Evolutionary conservation across 306 rosid genomes (phyloP).

Genomic region (Canavalia ensiformis): DNA sequence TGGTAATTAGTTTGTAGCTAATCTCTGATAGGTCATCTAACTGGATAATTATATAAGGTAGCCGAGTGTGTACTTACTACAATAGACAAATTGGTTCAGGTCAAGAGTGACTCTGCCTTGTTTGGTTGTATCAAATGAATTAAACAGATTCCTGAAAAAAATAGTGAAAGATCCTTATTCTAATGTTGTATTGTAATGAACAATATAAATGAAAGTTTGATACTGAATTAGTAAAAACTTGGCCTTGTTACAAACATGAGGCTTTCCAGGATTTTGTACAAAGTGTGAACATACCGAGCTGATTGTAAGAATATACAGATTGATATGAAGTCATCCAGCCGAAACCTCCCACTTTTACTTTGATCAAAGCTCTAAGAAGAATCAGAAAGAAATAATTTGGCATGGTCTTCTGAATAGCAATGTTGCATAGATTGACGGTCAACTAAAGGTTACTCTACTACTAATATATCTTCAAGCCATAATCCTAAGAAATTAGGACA

Average conservation of each 20-base stretch:
- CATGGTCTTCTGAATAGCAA: constrained; percentile 38
- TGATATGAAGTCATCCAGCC: constrained; percentile 83
- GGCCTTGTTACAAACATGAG: neutral
- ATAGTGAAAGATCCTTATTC: constrained; percentile 31
- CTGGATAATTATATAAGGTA: constrained; percentile 8
- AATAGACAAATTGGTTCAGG: constrained; percentile 91
- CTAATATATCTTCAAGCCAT: constrained; percentile 18
- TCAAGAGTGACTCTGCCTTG: constrained; percentile 93
- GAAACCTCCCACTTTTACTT: constrained; percentile 80
- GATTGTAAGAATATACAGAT: constrained; percentile 88
- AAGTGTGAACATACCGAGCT: constrained; percentile 64
- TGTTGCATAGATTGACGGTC: constrained; percentile 18
- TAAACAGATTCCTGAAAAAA: constrained; percentile 81
- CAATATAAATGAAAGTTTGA: constrained; percentile 19
- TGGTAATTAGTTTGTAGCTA: constrained; percentile 14
- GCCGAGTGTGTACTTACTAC: constrained; percentile 70
- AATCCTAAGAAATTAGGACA: constrained; percentile 6
- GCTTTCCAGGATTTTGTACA: constrained; percentile 9
- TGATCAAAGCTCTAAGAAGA: constrained; percentile 89
- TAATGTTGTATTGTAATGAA: constrained; percentile 39
- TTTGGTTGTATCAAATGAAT: constrained; percentile 86
- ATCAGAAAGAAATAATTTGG: constrained; percentile 43
- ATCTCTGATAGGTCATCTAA: constrained; percentile 13
- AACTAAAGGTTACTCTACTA: constrained; percentile 11
- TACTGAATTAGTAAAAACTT: neutral